Percentiles rank a stretch among this genome's conserved stretches.
phyloP scores from a whole-genome alignment of 2,329 filamentous ascomycete genomes.

The Exophiala oligosperma region DNA sequence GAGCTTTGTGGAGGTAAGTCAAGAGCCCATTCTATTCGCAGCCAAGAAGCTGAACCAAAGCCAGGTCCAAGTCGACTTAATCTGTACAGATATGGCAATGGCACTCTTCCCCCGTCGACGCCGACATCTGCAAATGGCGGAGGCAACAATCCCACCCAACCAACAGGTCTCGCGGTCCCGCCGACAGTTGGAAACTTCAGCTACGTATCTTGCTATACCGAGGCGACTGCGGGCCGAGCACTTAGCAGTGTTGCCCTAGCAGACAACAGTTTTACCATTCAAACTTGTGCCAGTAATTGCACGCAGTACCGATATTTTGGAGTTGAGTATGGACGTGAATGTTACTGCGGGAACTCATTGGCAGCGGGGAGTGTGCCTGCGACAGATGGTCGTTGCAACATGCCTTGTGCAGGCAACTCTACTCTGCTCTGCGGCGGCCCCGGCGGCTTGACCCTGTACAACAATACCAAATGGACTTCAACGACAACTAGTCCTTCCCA shows the following conservation, averaged over 20 bases:
- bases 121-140: conserved; percentile 5
- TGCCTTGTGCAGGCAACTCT: conserved; percentile 39
- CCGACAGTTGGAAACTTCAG: conserved; percentile 20
- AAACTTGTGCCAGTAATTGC: conserved; percentile 33
- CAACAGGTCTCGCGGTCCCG: conserved; percentile 13
- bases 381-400: conserved; percentile 41
- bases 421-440: conserved; percentile 50
- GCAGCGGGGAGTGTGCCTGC: conserved; percentile 21
- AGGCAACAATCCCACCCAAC: conserved; percentile 2
- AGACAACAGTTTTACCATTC: conserved; percentile 29
- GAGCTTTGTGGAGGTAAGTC: conserved; percentile 30
- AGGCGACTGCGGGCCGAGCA: conserved; percentile 36
- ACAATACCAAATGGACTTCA: conserved; percentile 13
- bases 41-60: not conserved
- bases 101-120: conserved; percentile 7
- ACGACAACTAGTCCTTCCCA: conserved; percentile 8
- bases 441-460: conserved; percentile 44
- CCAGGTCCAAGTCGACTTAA: conserved; percentile 18
- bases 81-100: conserved; percentile 21
- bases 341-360: conserved; percentile 37
- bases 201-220: conserved; percentile 31
- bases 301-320: conserved; percentile 33
- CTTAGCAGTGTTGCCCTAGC: conserved; percentile 21
- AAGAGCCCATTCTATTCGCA: not conserved
- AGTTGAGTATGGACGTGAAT: conserved; percentile 37